Evolutionary conservation across 2,329 filamentous ascomycete genomes (phyloP), one percentile per base, ranked within the genome.

Genomic region (Penicillium sp.): DNA sequence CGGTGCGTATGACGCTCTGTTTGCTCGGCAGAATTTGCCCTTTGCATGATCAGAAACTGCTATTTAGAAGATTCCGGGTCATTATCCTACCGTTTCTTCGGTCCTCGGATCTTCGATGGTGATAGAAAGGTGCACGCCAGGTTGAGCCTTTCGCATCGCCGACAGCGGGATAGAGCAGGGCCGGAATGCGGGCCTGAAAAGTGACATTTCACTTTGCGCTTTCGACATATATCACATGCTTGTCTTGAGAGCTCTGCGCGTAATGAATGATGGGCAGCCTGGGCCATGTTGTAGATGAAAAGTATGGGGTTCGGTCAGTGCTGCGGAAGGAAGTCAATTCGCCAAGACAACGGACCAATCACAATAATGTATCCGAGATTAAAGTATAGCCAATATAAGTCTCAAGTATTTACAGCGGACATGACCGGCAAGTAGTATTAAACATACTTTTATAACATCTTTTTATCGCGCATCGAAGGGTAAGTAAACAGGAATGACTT

Each of bases 151-250:
- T 58, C 57, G 19, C 61, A 64, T 43, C 61, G 50, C 21, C 33
- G 31, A 46, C 59, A 64, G 26, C 29, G 46, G 5, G 49, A 49
- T 14, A 26, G 29, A 22, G 39, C 2, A 16, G 14, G 43, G 8
- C 11, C 7, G 4, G 46, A 13, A 24, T 48, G n/a, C 8, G 44
- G 3, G 16, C 13, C 13, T 39, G 39, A 19, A 10, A 35, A 33
- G 3, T 33, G 52, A n/a, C 51, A 58, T 49, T 58, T 58, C 3
- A 52, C 51, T 22, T 55, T 58, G 19, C 56, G 52, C 42, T 54
- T 51, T 10, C 56, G 42, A 13, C 56, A 58, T 26, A 44, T 68
- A 6, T 70, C 64, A 24, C 52, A 55, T n/a, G 52, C 52, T 14
- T 54, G 52, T 3, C 33, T 54, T 10, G 52, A 22, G 14, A 54